Base-by-base conservation (phyloP, 2,329 filamentous ascomycete genomes). In the Verticillium nubilum region DNA sequence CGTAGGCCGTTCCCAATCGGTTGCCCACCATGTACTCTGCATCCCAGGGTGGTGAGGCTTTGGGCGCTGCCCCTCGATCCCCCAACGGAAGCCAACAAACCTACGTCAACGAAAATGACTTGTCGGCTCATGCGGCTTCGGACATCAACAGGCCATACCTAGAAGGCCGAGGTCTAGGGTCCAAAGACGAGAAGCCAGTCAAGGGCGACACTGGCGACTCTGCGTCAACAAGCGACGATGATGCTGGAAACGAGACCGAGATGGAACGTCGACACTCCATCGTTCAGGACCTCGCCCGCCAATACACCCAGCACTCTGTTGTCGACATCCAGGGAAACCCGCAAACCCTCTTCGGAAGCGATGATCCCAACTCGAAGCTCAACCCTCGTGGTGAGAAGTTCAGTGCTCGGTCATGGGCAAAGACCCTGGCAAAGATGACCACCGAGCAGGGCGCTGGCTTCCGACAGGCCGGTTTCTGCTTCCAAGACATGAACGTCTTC, bases 311-410 rank as follows among this genome's bases (percentile, higher is more conserved):
- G 1, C 57, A 63, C 52, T 66, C 65, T 0, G 61, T 56, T 2
- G 60, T 60, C 28, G 59, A 63, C 17, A 58, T 62, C 17, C 54
- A 58, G 19, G 62, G 60, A 68, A 71, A 63, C 68, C 69, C 55
- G 27, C 52, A 58, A n/a, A 53, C 56, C 33, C 63, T 70, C 4
- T 61, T 68, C 59, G 68, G 70, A 3, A 66, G 68, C 4, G 63
- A 70, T 13, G 73, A 79, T 58, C 65, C 72, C 10, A 58, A 74
- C 26, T 81, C 79, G n/a, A 72, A 74, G 0, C 72, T 84, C 13
- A 80, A 84, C 64, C 81, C 81, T 5, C 70, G 71, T 52, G 75
- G 76, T 53, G 71, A 72, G 15, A 76, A 79, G n/a, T 85, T 85
- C 70, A 79, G 73, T 60, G 75, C 78, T n/a, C 73, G 75, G 25